Evolutionary conservation across 768 basidiomycete species (phyloP), one percentile per base, ranked within the genome.

Genomic region (Mycena chlorophos): DNA sequence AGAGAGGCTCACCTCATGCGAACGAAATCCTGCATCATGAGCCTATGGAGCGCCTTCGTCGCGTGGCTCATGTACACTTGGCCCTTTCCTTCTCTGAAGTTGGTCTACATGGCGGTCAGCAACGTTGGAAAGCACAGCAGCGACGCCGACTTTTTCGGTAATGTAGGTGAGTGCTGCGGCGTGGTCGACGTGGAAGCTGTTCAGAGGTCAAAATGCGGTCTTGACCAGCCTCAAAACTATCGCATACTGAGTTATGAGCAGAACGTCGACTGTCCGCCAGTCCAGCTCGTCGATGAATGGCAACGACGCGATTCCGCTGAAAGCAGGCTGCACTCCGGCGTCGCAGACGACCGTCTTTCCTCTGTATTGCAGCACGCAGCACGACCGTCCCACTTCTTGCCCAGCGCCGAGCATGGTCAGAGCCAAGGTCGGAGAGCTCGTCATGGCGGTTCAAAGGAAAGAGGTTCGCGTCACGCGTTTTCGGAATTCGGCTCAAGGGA

Each of bases 31-130:
- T 97, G 94, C 96, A 98, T 98, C 83, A 98, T 96, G 71, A 96
- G 93, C 61, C 96, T 94, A 76, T 98, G 96, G 45, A 99, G 84
- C 5, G 95, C 97, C 72, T 99, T 99, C 14, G 97, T 99, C 1
- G 97, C 94, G 73, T 98, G 95, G 1, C 97, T 98, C 97, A 99
- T 99, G 75, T 99, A 99, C 16, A 99, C 94, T 66, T 97, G 97
- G 23, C 97, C 97, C 63, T 90, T 92, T 5, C 96, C 96, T 65
- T 98, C 95, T 69, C 85, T 80, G 72, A 99, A 99, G 71, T 98
- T 98, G n/a, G 97, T 99, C 96, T 98, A 62, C 29, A 34, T 22
- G 56, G 52, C 29, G 37, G 2, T n/a, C n/a, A 27, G 53, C 43
- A 40, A 49, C 17, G 22, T 5, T 5, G 3, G 34, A 45, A 55